Evolutionary conservation across 768 basidiomycete species (phyloP).

Genomic region (Termitomyces sp.): DNA sequence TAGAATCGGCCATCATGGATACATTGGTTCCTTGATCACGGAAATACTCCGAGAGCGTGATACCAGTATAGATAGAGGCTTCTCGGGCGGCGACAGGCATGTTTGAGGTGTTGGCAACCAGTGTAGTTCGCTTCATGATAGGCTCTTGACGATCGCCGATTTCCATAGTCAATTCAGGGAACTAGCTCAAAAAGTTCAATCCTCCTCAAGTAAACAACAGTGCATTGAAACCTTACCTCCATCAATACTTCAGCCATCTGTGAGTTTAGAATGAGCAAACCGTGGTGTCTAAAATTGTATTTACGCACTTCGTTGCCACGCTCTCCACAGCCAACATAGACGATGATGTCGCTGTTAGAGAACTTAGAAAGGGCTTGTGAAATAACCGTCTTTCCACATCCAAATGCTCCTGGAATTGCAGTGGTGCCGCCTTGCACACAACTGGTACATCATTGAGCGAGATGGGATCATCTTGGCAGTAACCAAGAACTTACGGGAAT

Average conservation of each 20-base stretch:
- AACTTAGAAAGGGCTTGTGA: conserved; percentile 97
- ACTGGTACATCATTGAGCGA: conserved; percentile 30
- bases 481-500: conserved; percentile 72
- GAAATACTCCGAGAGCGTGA: conserved; percentile 99
- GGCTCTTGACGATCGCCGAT: conserved; percentile 92
- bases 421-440: conserved; percentile 97
- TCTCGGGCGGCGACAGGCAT: conserved; percentile 99
- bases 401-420: conserved; percentile 98
- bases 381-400: conserved; percentile 98
- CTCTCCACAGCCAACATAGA: conserved; percentile 99
- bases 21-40: conserved; percentile 98
- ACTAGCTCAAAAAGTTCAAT: conserved; percentile 32
- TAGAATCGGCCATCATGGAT: conserved; percentile 99
- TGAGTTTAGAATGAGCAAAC: conserved; percentile 4
- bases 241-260: conserved; percentile 98
- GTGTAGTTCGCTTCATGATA: conserved; percentile 99
- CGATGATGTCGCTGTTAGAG: conserved; percentile 98
- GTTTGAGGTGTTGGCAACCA: conserved; percentile 99
- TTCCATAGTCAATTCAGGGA: conserved; percentile 93
- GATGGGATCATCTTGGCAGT: neutral
- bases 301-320: conserved; percentile 86
- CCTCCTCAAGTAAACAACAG: neutral
- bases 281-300: neutral
- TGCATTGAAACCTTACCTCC: conserved; percentile 54
- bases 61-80: conserved; percentile 99